Evolutionary conservation across 2,329 filamentous ascomycete genomes (phyloP), one percentile per base, ranked within the genome.

Genomic region (Fusarium torreyae): DNA sequence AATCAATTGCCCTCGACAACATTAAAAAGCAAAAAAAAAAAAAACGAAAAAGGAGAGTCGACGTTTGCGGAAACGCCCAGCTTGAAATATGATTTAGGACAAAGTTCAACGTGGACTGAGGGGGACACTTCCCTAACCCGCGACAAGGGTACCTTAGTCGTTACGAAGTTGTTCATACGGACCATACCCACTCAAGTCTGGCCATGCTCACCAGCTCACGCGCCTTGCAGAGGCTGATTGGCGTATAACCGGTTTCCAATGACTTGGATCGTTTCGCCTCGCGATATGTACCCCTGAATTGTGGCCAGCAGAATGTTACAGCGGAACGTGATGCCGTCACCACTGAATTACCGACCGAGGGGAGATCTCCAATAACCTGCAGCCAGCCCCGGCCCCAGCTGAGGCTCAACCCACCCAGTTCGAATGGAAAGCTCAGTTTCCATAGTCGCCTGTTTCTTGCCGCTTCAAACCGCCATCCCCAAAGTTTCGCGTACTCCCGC

Each of bases 71-170:
- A 59, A 57, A 22, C 20, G n/a, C 44, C 20, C 49, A 54, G 53
- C 36, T 60, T 72, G 26, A 70, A 66, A 70, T 72, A 66, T 36
- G 36, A 63, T 64, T 61, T 28, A 14, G 57, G 20, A 43, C 52
- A 64, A 46, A 39, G 46, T 58, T 69, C 42, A 48, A 48, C 52
- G 45, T 61, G 58, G 51, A 39, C 51, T 42, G 36, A 64, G 57
- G 66, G 73, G 60, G 50, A 74, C 46, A 73, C 68, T 66, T 70
- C 68, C 28, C 50, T 52, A 49, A 57, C 42, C 46, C 44, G 40
- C 52, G 70, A 75, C 70, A 73, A 73, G 71, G 71, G 63, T 75
- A 34, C 44, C 31, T 65, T 63, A 38, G 49, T 64, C 51, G 63
- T 57, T 59, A 46, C 51, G 57, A 72, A 68, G 67, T 53, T 50